These are phyloP conservation scores for Cryptosporidium sp. DNA, from an alignment of 169 alveolate genomes.

Conservation along the genomic window DNA sequence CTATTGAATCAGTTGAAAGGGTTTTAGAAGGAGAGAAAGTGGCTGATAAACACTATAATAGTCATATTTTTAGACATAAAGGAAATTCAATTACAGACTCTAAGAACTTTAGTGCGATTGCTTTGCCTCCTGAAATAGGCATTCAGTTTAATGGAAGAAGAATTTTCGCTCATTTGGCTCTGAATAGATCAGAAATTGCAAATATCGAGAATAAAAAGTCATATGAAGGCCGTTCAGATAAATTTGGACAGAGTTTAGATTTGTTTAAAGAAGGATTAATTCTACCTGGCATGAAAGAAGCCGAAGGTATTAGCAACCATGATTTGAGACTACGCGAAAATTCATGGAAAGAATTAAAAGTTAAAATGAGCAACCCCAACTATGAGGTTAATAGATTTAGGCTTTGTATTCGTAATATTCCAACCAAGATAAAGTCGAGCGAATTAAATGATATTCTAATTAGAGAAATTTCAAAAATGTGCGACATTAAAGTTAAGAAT, in stretches of 20 bases:
- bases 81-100: background rate
- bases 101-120: background rate
- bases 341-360: conserved; percentile 54
- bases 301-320: conserved; percentile 59
- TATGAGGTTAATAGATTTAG: conserved; percentile 42
- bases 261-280: conserved; percentile 27
- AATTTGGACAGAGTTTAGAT: background rate
- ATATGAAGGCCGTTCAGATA: background rate
- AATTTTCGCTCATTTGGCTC: conserved; percentile 59
- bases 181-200: conserved; percentile 26
- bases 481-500: background rate
- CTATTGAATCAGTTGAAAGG: conserved; percentile 35
- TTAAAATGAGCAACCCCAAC: conserved; percentile 49
- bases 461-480: conserved; percentile 13
- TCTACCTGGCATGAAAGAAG: conserved; percentile 62
- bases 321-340: conserved; percentile 61
- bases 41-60: conserved; percentile 31
- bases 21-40: conserved; percentile 19
- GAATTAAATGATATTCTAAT: conserved; percentile 10
- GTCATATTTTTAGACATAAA: background rate
- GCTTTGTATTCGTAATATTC: conserved; percentile 52
- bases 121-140: conserved; percentile 54
- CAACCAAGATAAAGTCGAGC: conserved; percentile 12
- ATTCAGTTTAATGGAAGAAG: conserved; percentile 71
- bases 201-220: conserved; percentile 2